Conservation (phyloP, 805 yeast genomes). For the Kluyveromyces siamensis region DNA sequence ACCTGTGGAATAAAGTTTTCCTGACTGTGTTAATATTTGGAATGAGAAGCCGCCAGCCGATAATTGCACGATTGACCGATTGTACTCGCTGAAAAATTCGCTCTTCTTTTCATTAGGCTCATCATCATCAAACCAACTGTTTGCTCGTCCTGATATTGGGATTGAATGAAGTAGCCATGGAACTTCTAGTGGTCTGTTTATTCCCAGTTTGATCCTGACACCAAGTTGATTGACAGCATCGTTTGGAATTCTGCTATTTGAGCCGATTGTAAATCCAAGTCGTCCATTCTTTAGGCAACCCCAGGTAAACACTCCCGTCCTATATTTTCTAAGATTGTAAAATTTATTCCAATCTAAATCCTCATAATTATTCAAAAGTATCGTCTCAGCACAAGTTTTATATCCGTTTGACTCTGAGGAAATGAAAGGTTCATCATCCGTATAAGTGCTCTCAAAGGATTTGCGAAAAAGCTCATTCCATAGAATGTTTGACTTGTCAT, state of each 20-base stretch:
- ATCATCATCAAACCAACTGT: slow-evolving; percentile 3
- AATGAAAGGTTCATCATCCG: slow-evolving; percentile 25
- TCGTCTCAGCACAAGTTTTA: slow-evolving; percentile 20
- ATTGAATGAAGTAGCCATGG: slow-evolving; percentile 17
- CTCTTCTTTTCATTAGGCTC: slow-evolving; percentile 3
- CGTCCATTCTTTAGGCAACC: slow-evolving; percentile 27
- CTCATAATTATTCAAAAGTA: slow-evolving; percentile 13
- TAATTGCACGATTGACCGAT: slow-evolving; percentile 25
- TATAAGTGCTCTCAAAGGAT: slow-evolving; percentile 17
- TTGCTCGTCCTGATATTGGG: slow-evolving; percentile 3
- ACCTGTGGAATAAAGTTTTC: slow-evolving; percentile 50
- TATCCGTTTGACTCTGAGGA: slow-evolving; percentile 11
- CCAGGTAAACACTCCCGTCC: slow-evolving; percentile 25
- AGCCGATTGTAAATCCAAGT: slow-evolving; percentile 21
- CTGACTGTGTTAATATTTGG: slow-evolving; percentile 46
- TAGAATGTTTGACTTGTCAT: slow-evolving; percentile 18
- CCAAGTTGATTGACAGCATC: slow-evolving; percentile 15
- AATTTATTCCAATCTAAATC: slow-evolving; percentile 20
- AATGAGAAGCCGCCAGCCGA: slow-evolving; percentile 60
- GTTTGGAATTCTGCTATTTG: slow-evolving; percentile 13
- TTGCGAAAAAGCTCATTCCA: slow-evolving; percentile 27
- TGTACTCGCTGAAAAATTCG: slow-evolving; percentile 5
- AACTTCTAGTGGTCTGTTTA: slow-evolving; percentile 21
- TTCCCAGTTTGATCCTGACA: slow-evolving; percentile 20
- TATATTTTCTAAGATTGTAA: slow-evolving; percentile 14